phyloP scores from a whole-genome alignment of 2,329 filamentous ascomycete genomes.

The Alternaria sp. region DNA sequence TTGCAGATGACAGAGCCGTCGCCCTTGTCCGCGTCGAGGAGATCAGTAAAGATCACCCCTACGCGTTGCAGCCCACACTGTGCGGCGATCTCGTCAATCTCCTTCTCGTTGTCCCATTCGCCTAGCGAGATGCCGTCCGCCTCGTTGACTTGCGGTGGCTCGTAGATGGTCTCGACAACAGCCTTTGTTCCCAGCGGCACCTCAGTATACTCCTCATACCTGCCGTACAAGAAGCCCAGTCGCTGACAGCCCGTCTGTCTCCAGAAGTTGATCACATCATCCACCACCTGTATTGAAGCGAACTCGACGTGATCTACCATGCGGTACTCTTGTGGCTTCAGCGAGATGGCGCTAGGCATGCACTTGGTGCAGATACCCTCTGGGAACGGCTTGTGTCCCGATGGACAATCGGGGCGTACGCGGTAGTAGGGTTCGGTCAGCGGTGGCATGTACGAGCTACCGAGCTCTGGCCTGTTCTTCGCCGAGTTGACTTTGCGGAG shows the following conservation, averaged over 20 bases:
- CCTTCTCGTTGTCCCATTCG: conserved; percentile 83
- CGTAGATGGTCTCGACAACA: conserved; percentile 95
- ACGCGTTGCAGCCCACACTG: conserved; percentile 86
- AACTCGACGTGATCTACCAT: conserved; percentile 99
- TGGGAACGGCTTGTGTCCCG: conserved; percentile 90
- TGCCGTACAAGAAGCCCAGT: conserved; percentile 88
- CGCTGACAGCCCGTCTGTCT: conserved; percentile 82
- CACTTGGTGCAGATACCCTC: conserved; percentile 98
- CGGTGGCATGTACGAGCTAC: conserved; percentile 94
- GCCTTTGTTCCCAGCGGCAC: conserved; percentile 95
- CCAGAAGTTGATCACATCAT: conserved; percentile 92
- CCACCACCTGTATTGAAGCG: conserved; percentile 80
- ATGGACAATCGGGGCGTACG: conserved; percentile 86
- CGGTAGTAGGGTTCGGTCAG: conserved; percentile 91
- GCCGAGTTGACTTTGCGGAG: conserved; percentile 93
- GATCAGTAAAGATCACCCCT: conserved; percentile 93
- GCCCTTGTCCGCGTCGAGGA: conserved; percentile 79
- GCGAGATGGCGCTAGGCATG: conserved; percentile 93
- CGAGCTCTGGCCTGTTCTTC: conserved; percentile 94
- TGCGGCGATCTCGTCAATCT: conserved; percentile 79
- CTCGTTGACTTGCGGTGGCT: conserved; percentile 90
- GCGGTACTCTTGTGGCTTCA: conserved; percentile 91
- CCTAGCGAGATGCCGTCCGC: conserved; percentile 84
- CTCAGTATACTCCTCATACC: conserved; percentile 87
- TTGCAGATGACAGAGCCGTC: conserved; percentile 93